Evolutionary conservation across 2,329 filamentous ascomycete genomes (phyloP).

Genomic region (Celoporthe dispersa): DNA sequence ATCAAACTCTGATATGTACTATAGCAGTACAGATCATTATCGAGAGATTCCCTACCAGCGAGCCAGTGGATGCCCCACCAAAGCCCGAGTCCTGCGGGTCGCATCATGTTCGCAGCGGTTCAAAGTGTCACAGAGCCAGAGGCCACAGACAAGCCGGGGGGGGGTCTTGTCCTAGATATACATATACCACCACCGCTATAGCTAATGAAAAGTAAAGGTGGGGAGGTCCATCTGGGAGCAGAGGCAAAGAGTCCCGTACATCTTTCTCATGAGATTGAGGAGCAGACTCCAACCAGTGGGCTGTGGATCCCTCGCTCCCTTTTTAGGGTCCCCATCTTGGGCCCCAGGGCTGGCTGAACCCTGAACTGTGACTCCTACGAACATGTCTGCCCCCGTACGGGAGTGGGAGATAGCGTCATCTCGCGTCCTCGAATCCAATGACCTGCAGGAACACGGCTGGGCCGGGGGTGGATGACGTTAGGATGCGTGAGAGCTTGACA

Average conservation of each 20-base stretch:
- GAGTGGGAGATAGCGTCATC: conserved; percentile 8
- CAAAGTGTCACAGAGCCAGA: background rate
- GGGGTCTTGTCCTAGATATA: background rate
- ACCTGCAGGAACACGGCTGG: background rate
- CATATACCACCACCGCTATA: background rate
- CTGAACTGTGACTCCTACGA: background rate
- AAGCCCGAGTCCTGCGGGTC: background rate
- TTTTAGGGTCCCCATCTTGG: background rate
- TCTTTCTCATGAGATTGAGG: background rate
- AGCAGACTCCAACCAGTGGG: background rate
- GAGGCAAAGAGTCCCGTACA: no score
- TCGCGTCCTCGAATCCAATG: conserved; percentile 6
- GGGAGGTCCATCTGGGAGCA: background rate
- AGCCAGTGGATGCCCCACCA: background rate
- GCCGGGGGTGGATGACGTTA: conserved; percentile 8
- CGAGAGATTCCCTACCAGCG: background rate
- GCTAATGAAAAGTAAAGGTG: background rate
- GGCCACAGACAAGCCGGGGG: background rate
- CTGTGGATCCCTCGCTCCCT: background rate
- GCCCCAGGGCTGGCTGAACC: background rate
- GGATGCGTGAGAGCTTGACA: background rate
- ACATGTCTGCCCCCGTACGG: background rate
- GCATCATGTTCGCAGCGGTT: background rate
- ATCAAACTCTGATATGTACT: background rate
- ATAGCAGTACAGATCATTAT: background rate